Evolutionary conservation across 2,329 filamentous ascomycete genomes (phyloP).

Genomic region (Aspergillus sp.): DNA sequence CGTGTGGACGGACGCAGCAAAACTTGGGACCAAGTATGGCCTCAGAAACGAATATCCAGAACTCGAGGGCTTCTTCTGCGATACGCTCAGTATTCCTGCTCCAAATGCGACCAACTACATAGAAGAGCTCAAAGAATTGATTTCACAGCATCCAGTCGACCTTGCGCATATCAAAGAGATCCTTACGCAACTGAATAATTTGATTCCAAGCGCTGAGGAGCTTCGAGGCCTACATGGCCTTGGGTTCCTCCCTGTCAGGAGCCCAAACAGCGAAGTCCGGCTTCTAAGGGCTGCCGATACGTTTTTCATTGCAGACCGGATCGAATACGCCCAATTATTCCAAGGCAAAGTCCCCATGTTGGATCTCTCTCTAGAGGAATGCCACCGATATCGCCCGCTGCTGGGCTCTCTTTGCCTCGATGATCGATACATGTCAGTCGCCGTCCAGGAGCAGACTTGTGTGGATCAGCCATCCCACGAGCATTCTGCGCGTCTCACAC

Average conservation of each 20-base stretch:
- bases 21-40: background rate
- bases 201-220: background rate
- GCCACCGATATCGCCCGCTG: background rate
- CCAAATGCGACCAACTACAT: background rate
- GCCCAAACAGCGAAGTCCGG: background rate
- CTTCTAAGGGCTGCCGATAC: background rate
- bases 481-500: background rate
- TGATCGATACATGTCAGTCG: background rate
- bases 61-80: constrained; percentile 4
- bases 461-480: background rate
- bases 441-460: background rate
- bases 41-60: background rate
- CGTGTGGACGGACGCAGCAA: background rate
- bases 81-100: background rate
- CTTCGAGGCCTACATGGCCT: background rate
- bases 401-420: background rate
- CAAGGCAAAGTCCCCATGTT: background rate
- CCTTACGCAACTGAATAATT: background rate
- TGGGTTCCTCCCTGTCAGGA: background rate
- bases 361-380: constrained; percentile 1
- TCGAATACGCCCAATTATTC: background rate
- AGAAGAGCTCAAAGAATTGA: background rate
- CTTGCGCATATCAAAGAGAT: background rate
- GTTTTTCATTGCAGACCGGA: constrained; percentile 7
- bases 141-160: background rate